Base-by-base conservation (phyloP, 2,329 filamentous ascomycete species). In the Trichoderma sp. region DNA sequence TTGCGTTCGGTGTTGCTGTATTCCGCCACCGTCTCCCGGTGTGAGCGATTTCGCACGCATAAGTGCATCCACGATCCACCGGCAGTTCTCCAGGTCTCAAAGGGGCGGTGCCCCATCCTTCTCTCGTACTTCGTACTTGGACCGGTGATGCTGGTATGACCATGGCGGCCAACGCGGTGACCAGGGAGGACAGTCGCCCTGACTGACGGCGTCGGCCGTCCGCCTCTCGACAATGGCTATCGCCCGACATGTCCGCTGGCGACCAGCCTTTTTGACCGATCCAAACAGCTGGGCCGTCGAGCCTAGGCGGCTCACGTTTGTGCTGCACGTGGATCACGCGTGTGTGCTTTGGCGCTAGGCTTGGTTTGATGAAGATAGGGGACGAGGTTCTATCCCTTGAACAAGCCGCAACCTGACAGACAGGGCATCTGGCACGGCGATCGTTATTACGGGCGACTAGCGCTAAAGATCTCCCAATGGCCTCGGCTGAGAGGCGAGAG, bases 281-380 rank as follows among this genome's bases (percentile, higher is more conserved):
- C 68, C 68, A 69, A 58, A 64, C 17, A 59, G 50, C 64, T 39
- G 67, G 67, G 64, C 57, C 59, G 37, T 63, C 63, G 27, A 63
- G 50, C 35, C 58, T 61, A 35, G 37, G 57, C 52, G 54, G 59
- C 56, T 68, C 67, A 67, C 56, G 56, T 57, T 37, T 39, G 35
- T 65, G 64, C 60, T 66, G 67, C 64, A 67, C 64, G 67, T 67
- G 68, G 64, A 69, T 67, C 64, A 59, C 58, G 54, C 50, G 64
- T 67, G 68, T 64, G 52, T 53, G 52, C 59, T 58, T 52, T 37
- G 25, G 37, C 68, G 53, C 67, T 61, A 68, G 48, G 35, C 45
- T 68, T 59, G 53, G 35, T 59, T 66, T 66, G 54, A 57, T 67
- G 61, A 66, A 67, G 64, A 67, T 69, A 63, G 68, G 50, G 57